Base-by-base conservation (phyloP, 345 rosid genomes). In the Camelina sativa region DNA sequence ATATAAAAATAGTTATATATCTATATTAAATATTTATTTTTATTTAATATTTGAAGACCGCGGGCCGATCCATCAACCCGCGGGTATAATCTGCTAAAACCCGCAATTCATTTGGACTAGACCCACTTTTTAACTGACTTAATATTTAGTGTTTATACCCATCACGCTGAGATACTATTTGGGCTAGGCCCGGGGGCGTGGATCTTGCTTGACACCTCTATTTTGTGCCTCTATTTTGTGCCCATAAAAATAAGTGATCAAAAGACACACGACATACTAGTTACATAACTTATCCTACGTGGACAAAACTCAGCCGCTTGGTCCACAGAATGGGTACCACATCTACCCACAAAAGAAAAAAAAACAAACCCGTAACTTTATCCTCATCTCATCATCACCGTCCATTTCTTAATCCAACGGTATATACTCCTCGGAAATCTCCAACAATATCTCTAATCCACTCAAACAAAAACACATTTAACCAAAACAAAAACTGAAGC, bases 351-450 rank as follows among this genome's bases (percentile, higher is more conserved):
- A 37, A 30, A 46, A n/a, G 28, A 19, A 5, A 2, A 34, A 37
- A 41, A 47, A 20, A 17, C 17, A 76, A 76, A 79, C 64, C 32
- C 65, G 70, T 61, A 76, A 47, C 76, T 66, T 71, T 87, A 86
- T 90, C 96, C 87, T 76, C 47, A 84, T 56, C 77, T 67, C 79
- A 89, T 89, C 91, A 1, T 0, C 1, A 74, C 91, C 88, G 71
- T 87, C 34, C 58, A 65, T 72, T 73, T 3, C 13, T 0, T 1
- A 65, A 89, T 89, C 96, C 78, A 48, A 83, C 94, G 88, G 84
- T 63, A 22, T 0, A 10, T 2, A 11, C 0, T 0, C 6, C 38
- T 72, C 76, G 44, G 73, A 76, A 73, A 91, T 87, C 91, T 74
- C 67, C 38, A 87, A 84, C 89, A 84, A 78, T 83, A 88, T 93